phyloP scores from a whole-genome alignment of 2,329 filamentous ascomycete genomes.

The Trematosphaeria pertusa region DNA sequence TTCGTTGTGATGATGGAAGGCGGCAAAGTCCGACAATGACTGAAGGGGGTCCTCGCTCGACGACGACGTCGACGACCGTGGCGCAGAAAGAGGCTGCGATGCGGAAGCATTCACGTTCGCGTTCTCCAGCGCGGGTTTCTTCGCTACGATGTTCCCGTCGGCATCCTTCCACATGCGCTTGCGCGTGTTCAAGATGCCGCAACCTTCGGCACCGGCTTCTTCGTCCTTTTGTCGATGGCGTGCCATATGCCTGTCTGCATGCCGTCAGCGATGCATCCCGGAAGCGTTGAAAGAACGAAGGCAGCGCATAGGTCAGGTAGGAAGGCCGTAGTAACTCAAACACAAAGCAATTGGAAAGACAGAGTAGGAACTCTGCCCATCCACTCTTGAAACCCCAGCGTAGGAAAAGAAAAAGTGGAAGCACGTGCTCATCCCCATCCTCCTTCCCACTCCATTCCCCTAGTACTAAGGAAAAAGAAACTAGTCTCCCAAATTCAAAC shows the following conservation, averaged over 20 bases:
- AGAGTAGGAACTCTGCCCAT: conserved; percentile 1
- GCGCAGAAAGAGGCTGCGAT: too few relatives aligned
- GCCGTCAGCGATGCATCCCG: conserved; percentile 25
- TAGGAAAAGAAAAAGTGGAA: conserved; percentile 12
- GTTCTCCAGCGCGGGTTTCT: conserved; percentile 39
- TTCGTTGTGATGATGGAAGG: conserved; percentile 28
- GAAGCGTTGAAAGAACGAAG: not conserved
- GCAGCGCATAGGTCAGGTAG: conserved; percentile 9
- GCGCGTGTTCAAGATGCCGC: conserved; percentile 60
- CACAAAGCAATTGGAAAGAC: not conserved
- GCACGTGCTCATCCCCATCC: too few relatives aligned
- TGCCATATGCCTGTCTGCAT: conserved; percentile 63
- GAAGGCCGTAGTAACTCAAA: not conserved
- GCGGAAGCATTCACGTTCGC: not conserved
- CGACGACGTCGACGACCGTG: too few relatives aligned
- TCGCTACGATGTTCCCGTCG: conserved; percentile 61
- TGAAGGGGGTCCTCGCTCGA: conserved; percentile 22
- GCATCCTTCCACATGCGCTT: conserved; percentile 64
- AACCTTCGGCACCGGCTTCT: conserved; percentile 61
- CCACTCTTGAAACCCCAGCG: conserved; percentile 21
- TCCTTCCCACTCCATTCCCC: too few relatives aligned
- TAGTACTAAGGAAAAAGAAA: too few relatives aligned
- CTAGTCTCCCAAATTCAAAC: too few relatives aligned
- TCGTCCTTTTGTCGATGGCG: conserved; percentile 62
- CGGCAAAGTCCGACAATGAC: conserved; percentile 26